Conservation (phyloP, 768 basidiomycete species). For the Tremella yokohamensis region DNA sequence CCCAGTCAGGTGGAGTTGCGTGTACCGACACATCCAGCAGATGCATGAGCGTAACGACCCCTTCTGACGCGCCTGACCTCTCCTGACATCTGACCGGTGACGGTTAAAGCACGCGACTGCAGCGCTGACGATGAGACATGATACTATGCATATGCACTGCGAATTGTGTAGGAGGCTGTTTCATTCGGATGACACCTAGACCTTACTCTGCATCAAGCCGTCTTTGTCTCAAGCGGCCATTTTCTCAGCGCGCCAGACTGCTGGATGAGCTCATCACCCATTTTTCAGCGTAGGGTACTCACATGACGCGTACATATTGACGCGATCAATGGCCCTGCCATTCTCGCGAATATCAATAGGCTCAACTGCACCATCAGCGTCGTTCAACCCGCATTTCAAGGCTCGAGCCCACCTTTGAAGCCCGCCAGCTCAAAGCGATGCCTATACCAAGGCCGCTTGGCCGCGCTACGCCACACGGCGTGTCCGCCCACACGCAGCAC, state of each 20-base stretch:
- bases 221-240: constrained; percentile 5
- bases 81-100: too few species aligned
- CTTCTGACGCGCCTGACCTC: too few species aligned
- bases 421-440: constrained; percentile 58
- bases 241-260: constrained; percentile 46
- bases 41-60: too few species aligned
- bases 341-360: constrained; percentile 58
- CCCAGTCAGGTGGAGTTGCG: too few species aligned
- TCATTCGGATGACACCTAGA: too few species aligned
- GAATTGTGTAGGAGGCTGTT: too few species aligned
- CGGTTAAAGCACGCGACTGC: too few species aligned
- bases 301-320: constrained; percentile 62
- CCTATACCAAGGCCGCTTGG: constrained; percentile 65
- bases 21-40: too few species aligned
- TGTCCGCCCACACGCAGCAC: constrained; percentile 62
- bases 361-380: constrained; percentile 47
- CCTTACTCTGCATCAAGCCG: too few species aligned
- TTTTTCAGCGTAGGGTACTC: constrained; percentile 16
- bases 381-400: background rate
- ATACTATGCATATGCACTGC: too few species aligned
- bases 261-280: constrained; percentile 1
- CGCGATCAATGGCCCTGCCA: constrained; percentile 62
- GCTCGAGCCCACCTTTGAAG: constrained; percentile 50
- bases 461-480: constrained; percentile 66
- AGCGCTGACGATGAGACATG: too few species aligned